Evolutionary conservation across 352 stramenopile species (phyloP), one percentile per base, ranked within the genome.

Genomic region (Phytophthora melonis): DNA sequence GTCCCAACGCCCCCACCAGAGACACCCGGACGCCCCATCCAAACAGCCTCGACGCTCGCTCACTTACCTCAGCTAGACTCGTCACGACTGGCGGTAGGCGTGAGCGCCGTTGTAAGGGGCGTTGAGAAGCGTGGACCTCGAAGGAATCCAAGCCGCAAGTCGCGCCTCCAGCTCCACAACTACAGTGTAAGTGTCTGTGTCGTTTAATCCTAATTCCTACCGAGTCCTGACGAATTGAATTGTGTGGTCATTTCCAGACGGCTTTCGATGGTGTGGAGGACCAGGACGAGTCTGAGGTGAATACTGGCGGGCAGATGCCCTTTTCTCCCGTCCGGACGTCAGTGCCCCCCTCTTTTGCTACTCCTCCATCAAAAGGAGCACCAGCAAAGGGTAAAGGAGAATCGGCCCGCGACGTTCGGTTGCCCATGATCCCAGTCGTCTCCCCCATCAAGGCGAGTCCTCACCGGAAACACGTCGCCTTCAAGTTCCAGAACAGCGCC

Each of bases 21-120:
- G 36, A 74, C 34, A 1, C 54, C 63, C n/a, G 64, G 55, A 56
- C 73, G 78, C 11, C 64, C 76, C 21, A 74, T 81, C 6, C 71
- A 72, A 47, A 81, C 76, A 30, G 65, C 76, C n/a, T 82, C 78
- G 2, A 66, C 62, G 4, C 10, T 72, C 0, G 73, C 70, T 2
- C 77, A 79, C 3, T 74, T 93, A 27, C 86, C 86, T 21, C 73
- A 87, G 18, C 67, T 93, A 7, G 82, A 91, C 21, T 86, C 86
- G 0, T 83, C 75, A 10, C 78, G 82, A 1, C 58, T 92, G 41
- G 83, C 83, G 30, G 68, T 88, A 0, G 85, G 83, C 3, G 85
- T 92, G 10, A 81, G 79, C 8, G 85, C 83, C 8, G 81, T 92
- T 11, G 72, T 90, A 0, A 74, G 66, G 2, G 82, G 83, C 1